phyloP scores from a whole-genome alignment of 2,329 filamentous ascomycete genomes.

The Fusarium begoniae region DNA sequence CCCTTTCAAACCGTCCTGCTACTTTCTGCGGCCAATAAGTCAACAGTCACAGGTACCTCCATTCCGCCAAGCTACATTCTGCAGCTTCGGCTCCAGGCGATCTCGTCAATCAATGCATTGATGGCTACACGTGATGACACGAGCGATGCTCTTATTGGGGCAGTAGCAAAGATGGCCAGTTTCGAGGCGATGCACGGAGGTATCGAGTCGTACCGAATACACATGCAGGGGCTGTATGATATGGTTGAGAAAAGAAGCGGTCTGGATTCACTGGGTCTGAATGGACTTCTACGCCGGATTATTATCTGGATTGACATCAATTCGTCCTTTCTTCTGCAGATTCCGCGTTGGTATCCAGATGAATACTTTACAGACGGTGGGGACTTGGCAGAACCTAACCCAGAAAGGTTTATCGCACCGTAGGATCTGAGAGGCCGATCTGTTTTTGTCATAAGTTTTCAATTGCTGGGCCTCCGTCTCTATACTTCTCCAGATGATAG shows the following conservation, averaged over 20 bases:
- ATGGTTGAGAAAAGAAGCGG: neutral
- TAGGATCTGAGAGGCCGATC: neutral
- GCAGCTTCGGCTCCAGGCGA: neutral
- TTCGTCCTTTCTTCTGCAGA: neutral
- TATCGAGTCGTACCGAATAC: neutral
- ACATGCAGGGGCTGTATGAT: neutral
- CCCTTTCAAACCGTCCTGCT: neutral
- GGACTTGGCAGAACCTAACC: neutral
- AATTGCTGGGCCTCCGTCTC: too few species aligned
- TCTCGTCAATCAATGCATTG: neutral
- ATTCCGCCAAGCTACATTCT: accelerated
- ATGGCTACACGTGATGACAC: neutral
- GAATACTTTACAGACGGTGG: neutral
- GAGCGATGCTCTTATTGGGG: neutral
- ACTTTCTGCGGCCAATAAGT: neutral
- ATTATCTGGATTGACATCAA: neutral
- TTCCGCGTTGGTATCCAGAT: neutral
- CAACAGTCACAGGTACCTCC: accelerated
- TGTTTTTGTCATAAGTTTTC: too few species aligned
- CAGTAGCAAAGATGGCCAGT: neutral
- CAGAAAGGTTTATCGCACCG: neutral
- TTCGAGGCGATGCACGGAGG: neutral
- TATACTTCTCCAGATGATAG: too few species aligned
- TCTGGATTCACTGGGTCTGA: neutral
- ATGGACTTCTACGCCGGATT: neutral